Percentiles rank a stretch among this genome's conserved stretches.
These are phyloP conservation scores for Penicillium ucsense DNA, from an alignment of 495 filamentous ascomycete species.

Conservation along the genomic window DNA sequence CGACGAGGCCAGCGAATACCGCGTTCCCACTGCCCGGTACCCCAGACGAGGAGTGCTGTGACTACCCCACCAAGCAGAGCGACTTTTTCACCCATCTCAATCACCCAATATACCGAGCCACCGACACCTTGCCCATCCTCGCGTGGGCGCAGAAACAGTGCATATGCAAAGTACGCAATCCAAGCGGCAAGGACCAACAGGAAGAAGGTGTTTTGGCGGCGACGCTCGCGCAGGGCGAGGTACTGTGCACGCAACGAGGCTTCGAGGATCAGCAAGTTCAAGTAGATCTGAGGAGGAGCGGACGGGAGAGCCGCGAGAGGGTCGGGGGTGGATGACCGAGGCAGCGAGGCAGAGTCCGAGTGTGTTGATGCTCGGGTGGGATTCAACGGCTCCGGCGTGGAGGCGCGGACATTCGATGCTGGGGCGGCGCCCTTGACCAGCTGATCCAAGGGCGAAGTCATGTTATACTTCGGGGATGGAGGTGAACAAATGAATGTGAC, in stretches of 20 bases:
- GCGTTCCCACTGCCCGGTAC: slow-evolving; percentile 88
- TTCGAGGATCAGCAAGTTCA: slow-evolving; percentile 95
- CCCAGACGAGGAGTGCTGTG: slow-evolving; percentile 77
- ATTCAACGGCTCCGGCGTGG: slow-evolving; percentile 29
- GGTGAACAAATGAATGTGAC: not conserved
- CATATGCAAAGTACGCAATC: slow-evolving; percentile 75
- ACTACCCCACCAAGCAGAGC: slow-evolving; percentile 79
- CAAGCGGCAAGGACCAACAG: slow-evolving; percentile 67
- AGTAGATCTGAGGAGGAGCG: slow-evolving; percentile 93
- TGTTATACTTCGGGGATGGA: slow-evolving; percentile 14
- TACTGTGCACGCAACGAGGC: slow-evolving; percentile 89
- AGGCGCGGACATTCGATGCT: slow-evolving; percentile 35
- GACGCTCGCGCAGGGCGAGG: slow-evolving; percentile 74
- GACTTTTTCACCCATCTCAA: slow-evolving; percentile 80
- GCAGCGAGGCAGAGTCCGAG: slow-evolving; percentile 25
- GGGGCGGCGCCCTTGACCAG: slow-evolving; percentile 79
- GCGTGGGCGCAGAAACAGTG: slow-evolving; percentile 77
- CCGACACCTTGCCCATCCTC: slow-evolving; percentile 86
- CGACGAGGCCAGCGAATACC: slow-evolving; percentile 89
- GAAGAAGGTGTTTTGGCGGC: slow-evolving; percentile 94
- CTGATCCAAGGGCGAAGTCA: slow-evolving; percentile 64
- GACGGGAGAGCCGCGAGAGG: slow-evolving; percentile 75
- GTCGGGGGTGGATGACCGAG: slow-evolving; percentile 45
- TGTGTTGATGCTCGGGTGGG: slow-evolving; percentile 18
- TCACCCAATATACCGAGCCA: slow-evolving; percentile 89